Evolutionary conservation across 768 basidiomycete genomes (phyloP).

Genomic region (Boletellus ananiceps): DNA sequence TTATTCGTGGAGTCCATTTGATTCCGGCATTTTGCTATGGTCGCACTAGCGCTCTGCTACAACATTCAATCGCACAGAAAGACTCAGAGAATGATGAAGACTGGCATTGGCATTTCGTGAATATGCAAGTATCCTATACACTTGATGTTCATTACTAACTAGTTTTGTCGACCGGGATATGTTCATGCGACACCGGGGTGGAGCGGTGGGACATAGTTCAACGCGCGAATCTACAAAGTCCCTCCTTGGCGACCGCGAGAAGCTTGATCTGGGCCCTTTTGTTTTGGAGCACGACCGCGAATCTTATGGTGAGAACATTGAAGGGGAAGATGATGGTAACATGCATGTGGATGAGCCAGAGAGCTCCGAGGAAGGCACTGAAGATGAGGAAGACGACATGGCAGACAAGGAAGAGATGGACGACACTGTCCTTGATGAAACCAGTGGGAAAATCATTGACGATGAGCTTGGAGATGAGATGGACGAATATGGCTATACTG

Average conservation of each 20-base stretch:
- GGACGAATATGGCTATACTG: too few relatives aligned
- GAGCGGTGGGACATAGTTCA: not conserved
- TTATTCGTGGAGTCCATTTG: not conserved
- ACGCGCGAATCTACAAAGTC: not conserved
- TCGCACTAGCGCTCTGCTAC: not conserved
- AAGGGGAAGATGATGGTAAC: too few relatives aligned
- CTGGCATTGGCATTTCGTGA: constrained; percentile 32
- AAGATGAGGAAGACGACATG: too few relatives aligned
- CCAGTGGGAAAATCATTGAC: too few relatives aligned
- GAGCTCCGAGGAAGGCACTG: too few relatives aligned
- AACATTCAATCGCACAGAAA: constrained; percentile 3
- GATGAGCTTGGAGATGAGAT: too few relatives aligned
- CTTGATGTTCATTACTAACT: too few relatives aligned
- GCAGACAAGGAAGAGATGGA: too few relatives aligned
- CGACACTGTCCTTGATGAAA: too few relatives aligned
- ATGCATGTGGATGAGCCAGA: too few relatives aligned
- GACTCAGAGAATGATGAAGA: constrained; percentile 22
- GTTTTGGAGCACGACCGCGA: not conserved
- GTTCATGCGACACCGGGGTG: not conserved
- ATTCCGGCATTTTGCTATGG: not conserved
- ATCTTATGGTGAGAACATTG: not conserved
- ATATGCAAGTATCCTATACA: constrained; percentile 27
- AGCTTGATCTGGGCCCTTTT: not conserved
- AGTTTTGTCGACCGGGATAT: not conserved
- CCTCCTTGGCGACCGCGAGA: not conserved